Conservation (phyloP, 495 filamentous ascomycete genomes). For the Lophium mytilinum region DNA sequence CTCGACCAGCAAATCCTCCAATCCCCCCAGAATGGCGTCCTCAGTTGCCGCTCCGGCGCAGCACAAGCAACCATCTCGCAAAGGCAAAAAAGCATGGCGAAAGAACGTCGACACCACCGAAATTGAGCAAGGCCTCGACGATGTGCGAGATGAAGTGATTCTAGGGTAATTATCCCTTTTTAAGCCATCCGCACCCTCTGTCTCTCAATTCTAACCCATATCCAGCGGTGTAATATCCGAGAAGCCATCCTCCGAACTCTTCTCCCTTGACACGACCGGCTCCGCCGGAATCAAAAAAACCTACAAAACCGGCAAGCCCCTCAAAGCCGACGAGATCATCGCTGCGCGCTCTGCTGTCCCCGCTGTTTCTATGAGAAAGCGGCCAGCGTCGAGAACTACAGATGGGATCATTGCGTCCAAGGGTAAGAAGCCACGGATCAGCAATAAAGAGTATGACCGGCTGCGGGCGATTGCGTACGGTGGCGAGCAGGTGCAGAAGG, state of each 20-base stretch:
- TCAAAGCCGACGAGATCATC: slow-evolving; percentile 88
- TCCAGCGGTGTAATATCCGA: slow-evolving; percentile 74
- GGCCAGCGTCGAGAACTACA: slow-evolving; percentile 50
- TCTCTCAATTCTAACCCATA: neutral
- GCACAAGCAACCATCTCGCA: slow-evolving; percentile 79
- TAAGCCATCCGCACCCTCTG: neutral
- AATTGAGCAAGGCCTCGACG: slow-evolving; percentile 72
- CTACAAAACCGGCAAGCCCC: slow-evolving; percentile 57
- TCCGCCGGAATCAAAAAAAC: slow-evolving; percentile 51
- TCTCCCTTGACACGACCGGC: slow-evolving; percentile 70
- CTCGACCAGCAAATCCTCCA: neutral
- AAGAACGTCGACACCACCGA: slow-evolving; percentile 93
- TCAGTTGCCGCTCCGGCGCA: slow-evolving; percentile 42
- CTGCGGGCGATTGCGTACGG: slow-evolving; percentile 69
- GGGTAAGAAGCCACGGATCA: slow-evolving; percentile 68
- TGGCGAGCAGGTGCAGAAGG: slow-evolving; percentile 51
- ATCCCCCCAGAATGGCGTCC: slow-evolving; percentile 20
- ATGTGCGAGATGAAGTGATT: slow-evolving; percentile 78
- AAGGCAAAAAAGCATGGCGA: slow-evolving; percentile 97
- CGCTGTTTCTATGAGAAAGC: slow-evolving; percentile 66
- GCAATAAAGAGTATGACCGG: slow-evolving; percentile 67
- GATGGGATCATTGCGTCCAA: slow-evolving; percentile 61
- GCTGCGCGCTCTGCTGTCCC: slow-evolving; percentile 73
- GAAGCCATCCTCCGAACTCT: slow-evolving; percentile 69
- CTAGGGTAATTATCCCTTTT: slow-evolving; percentile 61